Evolutionary conservation across 2,329 filamentous ascomycete genomes (phyloP), one percentile per base, ranked within the genome.

Genomic region (Arachnomyces sp.): DNA sequence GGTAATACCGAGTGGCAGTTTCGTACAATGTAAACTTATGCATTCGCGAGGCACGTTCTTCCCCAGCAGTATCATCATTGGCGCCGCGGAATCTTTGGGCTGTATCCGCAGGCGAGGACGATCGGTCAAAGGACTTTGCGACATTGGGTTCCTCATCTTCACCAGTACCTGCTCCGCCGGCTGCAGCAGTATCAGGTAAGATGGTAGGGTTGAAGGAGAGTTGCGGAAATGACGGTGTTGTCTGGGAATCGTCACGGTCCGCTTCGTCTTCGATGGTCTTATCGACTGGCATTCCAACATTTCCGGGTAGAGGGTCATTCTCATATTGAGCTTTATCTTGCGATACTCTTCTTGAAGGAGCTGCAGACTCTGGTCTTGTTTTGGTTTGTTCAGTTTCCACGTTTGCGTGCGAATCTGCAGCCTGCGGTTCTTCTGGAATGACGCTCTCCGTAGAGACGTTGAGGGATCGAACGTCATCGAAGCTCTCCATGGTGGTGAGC

Each of bases 11-110:
- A 40, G 82, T 87, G 9, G 86, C 85, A 3, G 92, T 98, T 68
- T 98, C 92, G 63, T 98, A 96, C 15, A 98, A 69, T n/a, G 86
- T 92, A 63, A 95, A 96, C 56, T 92, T 93, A 69, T 95, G 88
- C 87, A 98, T 95, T 40, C 70, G 71, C 43, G 66, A 69, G 33
- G 74, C 63, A 2, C 69, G 68, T 39, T 73, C 66, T 42, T 69
- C 67, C 9, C 54, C 51, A 11, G 61, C 59, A 8, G 56, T 58
- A 36, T 57, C 56, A 13, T 63, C 56, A 34, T 57, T 44, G 3
- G 56, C 57, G 4, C 56, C 58, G 32, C 59, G 59, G 31, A 60
- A 61, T 38, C 62, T 63, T 39, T 64, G 65, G 2, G 61, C 52
- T 2, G 56, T 57, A 9, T 58, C 56, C 2, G 61, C 57, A 1